These are phyloP conservation scores for Penicillium silybi DNA, from an alignment of 495 filamentous ascomycete genomes.

Conservation along the genomic window DNA sequence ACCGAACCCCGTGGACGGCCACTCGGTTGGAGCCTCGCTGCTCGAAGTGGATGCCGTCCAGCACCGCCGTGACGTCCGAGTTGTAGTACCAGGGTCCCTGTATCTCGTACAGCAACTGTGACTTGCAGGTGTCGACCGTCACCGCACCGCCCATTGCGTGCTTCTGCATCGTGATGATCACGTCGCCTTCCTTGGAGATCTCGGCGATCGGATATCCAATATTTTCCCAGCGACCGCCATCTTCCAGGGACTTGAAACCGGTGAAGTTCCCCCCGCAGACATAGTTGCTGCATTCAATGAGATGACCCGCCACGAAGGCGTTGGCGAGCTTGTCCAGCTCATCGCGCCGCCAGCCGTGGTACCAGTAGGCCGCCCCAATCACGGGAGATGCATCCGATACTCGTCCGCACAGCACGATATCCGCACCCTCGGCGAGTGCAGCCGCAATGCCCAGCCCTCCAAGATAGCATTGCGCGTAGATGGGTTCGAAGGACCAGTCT, in stretches of 20 bases:
- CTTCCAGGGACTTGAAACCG: slow-evolving; percentile 48
- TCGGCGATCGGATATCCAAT: slow-evolving; percentile 59
- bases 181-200: slow-evolving; percentile 44
- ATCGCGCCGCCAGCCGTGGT: slow-evolving; percentile 42
- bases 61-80: slow-evolving; percentile 52
- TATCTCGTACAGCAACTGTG: slow-evolving; percentile 57
- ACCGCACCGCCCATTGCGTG: slow-evolving; percentile 31
- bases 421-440: slow-evolving; percentile 48
- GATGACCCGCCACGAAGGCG: slow-evolving; percentile 50
- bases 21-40: slow-evolving; percentile 38
- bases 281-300: slow-evolving; percentile 55
- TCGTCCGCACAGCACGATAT: slow-evolving; percentile 56
- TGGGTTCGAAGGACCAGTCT: slow-evolving; percentile 51
- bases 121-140: slow-evolving; percentile 50
- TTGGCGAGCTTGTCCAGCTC: slow-evolving; percentile 48
- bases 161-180: slow-evolving; percentile 43
- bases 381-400: slow-evolving; percentile 53
- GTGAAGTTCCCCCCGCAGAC: slow-evolving; percentile 56
- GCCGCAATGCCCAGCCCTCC: slow-evolving; percentile 48
- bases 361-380: slow-evolving; percentile 48
- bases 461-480: slow-evolving; percentile 53
- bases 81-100: slow-evolving; percentile 57
- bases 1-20: slow-evolving; percentile 22
- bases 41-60: slow-evolving; percentile 46
- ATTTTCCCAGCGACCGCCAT: slow-evolving; percentile 37